These are phyloP conservation scores for Sutorius australiensis DNA, from an alignment of 768 basidiomycete species.

Conservation along the genomic window DNA sequence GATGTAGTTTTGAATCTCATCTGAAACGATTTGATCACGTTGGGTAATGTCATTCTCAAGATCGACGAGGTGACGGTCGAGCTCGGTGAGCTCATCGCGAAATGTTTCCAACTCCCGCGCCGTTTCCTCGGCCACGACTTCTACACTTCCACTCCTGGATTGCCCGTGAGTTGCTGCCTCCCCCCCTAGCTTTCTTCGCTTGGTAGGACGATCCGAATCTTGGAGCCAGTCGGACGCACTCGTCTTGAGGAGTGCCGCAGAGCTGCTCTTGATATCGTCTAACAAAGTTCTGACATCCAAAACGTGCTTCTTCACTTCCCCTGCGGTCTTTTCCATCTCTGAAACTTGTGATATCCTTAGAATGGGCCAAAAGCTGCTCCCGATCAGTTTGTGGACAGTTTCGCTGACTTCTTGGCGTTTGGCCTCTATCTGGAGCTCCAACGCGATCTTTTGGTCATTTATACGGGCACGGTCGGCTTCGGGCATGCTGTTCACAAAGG, in stretches of 20 bases:
- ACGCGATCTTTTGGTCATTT: conserved; percentile 16
- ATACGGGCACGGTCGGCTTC: conserved; percentile 25
- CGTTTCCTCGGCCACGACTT: conserved; percentile 1
- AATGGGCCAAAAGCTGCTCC: conserved; percentile 40
- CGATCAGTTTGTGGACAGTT: conserved; percentile 29
- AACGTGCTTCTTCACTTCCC: conserved; percentile 28
- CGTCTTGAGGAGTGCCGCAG: conserved; percentile 20
- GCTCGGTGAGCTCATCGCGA: conserved; percentile 25
- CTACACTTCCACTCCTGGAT: not conserved
- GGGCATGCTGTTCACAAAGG: conserved; percentile 21
- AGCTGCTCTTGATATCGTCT: conserved; percentile 23
- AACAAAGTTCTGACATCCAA: conserved; percentile 27
- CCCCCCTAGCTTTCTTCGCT: conserved; percentile 25
- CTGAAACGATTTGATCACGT: conserved; percentile 27
- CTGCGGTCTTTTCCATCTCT: conserved; percentile 22
- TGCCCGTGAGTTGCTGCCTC: not conserved
- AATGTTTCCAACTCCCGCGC: conserved; percentile 26
- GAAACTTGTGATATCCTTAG: conserved; percentile 23
- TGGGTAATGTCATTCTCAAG: conserved; percentile 37
- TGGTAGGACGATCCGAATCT: conserved; percentile 24
- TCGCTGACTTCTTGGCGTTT: conserved; percentile 35
- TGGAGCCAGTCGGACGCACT: conserved; percentile 6
- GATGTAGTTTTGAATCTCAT: conserved; percentile 31
- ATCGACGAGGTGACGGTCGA: conserved; percentile 30
- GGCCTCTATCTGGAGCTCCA: conserved; percentile 22